These are phyloP conservation scores for Baeospora myosura DNA, from an alignment of 1,284 basidiomycete species.

Conservation along the genomic window DNA sequence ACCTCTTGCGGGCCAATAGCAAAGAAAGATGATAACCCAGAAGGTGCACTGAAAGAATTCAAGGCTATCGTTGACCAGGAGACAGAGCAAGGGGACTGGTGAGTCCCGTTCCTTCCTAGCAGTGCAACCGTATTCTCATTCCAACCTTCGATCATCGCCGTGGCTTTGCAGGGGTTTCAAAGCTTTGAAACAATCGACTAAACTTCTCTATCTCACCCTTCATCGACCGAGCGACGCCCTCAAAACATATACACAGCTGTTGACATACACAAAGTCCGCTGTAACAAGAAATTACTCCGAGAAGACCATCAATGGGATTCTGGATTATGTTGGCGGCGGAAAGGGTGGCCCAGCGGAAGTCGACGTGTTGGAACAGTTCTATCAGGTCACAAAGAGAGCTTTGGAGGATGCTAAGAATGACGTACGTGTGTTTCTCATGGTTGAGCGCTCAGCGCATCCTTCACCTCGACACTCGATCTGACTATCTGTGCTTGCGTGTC, in stretches of 20 bases:
- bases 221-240: slow-evolving; percentile 80
- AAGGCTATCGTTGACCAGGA: slow-evolving; percentile 83
- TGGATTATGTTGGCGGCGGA: slow-evolving; percentile 96
- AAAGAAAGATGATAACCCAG: slow-evolving; percentile 87
- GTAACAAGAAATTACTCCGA: slow-evolving; percentile 91
- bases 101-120: slow-evolving; percentile 13
- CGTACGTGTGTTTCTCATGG: slow-evolving; percentile 36
- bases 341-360: slow-evolving; percentile 80
- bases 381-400: slow-evolving; percentile 86
- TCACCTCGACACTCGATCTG: neutral
- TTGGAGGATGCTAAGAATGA: slow-evolving; percentile 95
- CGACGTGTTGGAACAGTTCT: slow-evolving; percentile 88
- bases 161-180: slow-evolving; percentile 84
- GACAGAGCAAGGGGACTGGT: slow-evolving; percentile 91
- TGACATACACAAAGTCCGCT: slow-evolving; percentile 89
- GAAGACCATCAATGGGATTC: slow-evolving; percentile 96
- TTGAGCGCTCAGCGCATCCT: neutral
- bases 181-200: slow-evolving; percentile 95
- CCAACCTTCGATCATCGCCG: neutral
- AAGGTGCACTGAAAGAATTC: slow-evolving; percentile 85
- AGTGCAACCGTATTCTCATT: neutral
- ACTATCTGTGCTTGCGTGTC: slow-evolving; percentile 2
- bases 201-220: slow-evolving; percentile 81
- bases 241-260: slow-evolving; percentile 75
- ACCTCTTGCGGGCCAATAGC: slow-evolving; percentile 36